phyloP scores from a whole-genome alignment of 2,329 filamentous ascomycete species.

The Metarhizium sp. region DNA sequence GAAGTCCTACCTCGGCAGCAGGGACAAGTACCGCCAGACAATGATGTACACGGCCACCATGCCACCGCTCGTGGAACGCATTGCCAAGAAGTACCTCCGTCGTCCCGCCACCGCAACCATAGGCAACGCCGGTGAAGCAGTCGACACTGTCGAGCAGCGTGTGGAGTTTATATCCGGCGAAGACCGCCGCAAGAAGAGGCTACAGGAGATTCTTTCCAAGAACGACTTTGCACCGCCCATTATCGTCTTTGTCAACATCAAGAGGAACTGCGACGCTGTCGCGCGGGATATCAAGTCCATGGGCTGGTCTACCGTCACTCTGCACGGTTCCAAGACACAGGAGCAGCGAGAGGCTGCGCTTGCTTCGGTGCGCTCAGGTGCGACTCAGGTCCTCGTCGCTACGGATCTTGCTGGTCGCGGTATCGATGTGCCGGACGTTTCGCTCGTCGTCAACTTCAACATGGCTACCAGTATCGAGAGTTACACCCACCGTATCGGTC shows the following conservation, averaged over 20 bases:
- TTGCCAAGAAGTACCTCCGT: conserved; percentile 93
- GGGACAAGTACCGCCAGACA: conserved; percentile 83
- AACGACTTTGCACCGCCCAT: conserved; percentile 79
- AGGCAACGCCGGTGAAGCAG: conserved; percentile 87
- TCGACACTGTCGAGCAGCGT: conserved; percentile 95
- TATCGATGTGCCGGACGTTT: conserved; percentile 95
- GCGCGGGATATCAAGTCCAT: conserved; percentile 89
- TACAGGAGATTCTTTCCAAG: conserved; percentile 79
- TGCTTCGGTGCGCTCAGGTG: conserved; percentile 69
- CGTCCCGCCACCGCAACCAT: conserved; percentile 91
- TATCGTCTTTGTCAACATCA: conserved; percentile 99
- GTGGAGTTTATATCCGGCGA: conserved; percentile 87
- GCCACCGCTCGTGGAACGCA: conserved; percentile 84
- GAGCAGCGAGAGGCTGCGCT: conserved; percentile 94
- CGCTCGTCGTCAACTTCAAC: conserved; percentile 96
- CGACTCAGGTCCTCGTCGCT: conserved; percentile 82
- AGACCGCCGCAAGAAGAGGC: conserved; percentile 91
- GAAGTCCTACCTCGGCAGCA: conserved; percentile 65
- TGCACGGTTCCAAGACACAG: conserved; percentile 95
- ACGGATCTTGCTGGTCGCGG: conserved; percentile 93
- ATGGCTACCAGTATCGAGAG: conserved; percentile 90
- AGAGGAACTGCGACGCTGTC: conserved; percentile 93
- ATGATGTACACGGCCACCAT: conserved; percentile 99
- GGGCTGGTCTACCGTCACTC: conserved; percentile 81
- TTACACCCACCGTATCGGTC: conserved; percentile 93